Evolutionary conservation across 208 protist species (phyloP).

Genomic region (Novymonas esmeraldas): DNA sequence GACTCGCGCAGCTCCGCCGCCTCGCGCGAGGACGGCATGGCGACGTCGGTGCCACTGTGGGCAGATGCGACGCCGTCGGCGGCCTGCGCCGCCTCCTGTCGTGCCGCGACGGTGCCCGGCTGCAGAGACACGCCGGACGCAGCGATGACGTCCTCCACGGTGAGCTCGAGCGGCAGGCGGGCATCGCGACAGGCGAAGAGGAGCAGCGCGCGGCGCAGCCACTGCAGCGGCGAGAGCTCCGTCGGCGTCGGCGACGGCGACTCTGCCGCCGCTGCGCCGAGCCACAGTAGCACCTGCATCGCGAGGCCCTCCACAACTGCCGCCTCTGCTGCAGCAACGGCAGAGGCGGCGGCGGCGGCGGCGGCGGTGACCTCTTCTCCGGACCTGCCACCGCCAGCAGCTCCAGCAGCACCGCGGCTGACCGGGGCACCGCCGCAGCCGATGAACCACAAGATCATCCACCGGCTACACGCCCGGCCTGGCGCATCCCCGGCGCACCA

Average conservation of each 20-base stretch:
- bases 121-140: constrained; percentile 14
- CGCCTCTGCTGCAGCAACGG: not conserved
- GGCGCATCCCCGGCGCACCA: constrained; percentile 21
- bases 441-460: constrained; percentile 28
- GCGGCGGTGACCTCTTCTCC: not conserved
- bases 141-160: constrained; percentile 33
- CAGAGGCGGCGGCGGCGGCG: not conserved
- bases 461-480: constrained; percentile 17
- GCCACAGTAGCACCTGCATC: constrained; percentile 30
- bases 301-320: constrained; percentile 22
- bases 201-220: constrained; percentile 39
- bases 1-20: constrained; percentile 18
- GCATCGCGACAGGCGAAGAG: constrained; percentile 28
- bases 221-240: constrained; percentile 9
- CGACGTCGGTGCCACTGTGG: too few relatives aligned
- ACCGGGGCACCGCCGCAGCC: constrained; percentile 4
- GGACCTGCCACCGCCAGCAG: not conserved
- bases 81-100: not conserved
- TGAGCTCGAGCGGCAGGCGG: constrained; percentile 40
- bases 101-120: not conserved
- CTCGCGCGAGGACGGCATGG: not conserved
- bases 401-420: not conserved
- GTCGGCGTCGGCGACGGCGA: not conserved
- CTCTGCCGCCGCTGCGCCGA: constrained; percentile 2
- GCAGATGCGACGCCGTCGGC: not conserved